Conservation (phyloP, 768 basidiomycete species). For the Mycena filopes region DNA sequence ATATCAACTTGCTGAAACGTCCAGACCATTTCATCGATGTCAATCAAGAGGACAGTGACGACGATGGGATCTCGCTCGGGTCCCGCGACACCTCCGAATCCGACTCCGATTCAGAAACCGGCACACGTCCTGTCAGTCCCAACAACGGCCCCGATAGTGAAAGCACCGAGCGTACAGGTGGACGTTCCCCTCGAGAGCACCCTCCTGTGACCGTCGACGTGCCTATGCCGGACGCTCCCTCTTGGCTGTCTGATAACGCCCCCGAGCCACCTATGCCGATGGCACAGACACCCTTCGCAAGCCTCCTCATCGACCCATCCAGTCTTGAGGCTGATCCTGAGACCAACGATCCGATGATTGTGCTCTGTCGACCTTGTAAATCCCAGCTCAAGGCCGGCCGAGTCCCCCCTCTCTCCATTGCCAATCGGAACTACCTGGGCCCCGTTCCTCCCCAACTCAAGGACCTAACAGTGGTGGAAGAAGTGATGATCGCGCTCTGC, state of each 20-base stretch:
- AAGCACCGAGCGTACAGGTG: too few relatives aligned
- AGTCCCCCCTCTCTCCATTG: not conserved
- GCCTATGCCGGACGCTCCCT: too few relatives aligned
- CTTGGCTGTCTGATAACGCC: too few relatives aligned
- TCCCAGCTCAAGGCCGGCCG: not conserved
- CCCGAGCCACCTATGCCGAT: not conserved
- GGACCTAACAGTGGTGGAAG: slow-evolving; percentile 34
- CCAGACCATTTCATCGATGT: not conserved
- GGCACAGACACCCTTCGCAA: not conserved
- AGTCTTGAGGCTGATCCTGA: not conserved
- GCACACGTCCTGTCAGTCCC: too few relatives aligned
- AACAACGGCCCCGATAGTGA: too few relatives aligned
- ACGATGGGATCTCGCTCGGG: too few relatives aligned
- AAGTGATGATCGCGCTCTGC: slow-evolving; percentile 38
- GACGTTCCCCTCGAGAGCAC: too few relatives aligned
- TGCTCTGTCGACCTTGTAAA: not conserved
- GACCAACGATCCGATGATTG: not conserved
- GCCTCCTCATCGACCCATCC: not conserved
- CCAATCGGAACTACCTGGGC: slow-evolving; percentile 6
- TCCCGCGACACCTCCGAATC: too few relatives aligned
- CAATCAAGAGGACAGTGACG: not conserved
- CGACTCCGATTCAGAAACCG: too few relatives aligned
- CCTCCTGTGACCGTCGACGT: too few relatives aligned
- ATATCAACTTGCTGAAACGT: not conserved
- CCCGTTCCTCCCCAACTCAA: not conserved